Percentiles rank a stretch among this genome's conserved stretches.
These are phyloP conservation scores for Rhexocercosporidium sp. DNA, from an alignment of 2,329 filamentous ascomycete genomes.

Conservation along the genomic window DNA sequence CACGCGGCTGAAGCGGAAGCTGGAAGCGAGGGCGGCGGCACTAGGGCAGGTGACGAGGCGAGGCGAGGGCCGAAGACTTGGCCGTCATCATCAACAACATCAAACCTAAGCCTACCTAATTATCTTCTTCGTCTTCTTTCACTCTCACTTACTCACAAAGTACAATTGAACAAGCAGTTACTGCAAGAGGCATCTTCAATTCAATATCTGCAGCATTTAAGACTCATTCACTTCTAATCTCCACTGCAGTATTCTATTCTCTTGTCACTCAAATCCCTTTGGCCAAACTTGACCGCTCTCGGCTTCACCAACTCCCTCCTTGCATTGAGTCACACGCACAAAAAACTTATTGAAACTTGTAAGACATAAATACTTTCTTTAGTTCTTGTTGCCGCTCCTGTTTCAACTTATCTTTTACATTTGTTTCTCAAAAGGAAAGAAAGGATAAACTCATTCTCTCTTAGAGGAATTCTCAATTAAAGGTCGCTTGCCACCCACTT, in stretches of 20 bases:
- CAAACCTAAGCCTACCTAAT: too few species aligned
- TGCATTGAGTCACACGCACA: conserved; percentile 10
- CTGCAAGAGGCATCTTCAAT: neutral
- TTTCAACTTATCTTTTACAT: neutral
- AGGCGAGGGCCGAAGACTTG: neutral
- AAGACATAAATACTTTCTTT: neutral
- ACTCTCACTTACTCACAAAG: neutral
- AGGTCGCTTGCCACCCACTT: neutral
- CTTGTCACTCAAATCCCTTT: neutral
- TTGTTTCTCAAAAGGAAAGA: neutral
- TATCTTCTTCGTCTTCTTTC: neutral
- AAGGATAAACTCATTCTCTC: neutral
- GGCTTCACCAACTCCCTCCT: neutral
- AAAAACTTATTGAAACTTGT: neutral
- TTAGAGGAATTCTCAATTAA: neutral
- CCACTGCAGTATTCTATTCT: neutral
- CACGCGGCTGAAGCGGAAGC: conserved; percentile 11
- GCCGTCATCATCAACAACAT: neutral
- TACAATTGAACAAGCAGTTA: neutral
- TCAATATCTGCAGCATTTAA: neutral
- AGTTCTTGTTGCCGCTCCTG: too few species aligned
- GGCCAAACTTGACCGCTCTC: neutral
- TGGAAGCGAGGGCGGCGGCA: neutral
- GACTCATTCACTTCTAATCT: neutral
- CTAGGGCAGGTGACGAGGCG: neutral